phyloP scores from a whole-genome alignment of 1,284 basidiomycete species.

The Trichosporon sp. region DNA sequence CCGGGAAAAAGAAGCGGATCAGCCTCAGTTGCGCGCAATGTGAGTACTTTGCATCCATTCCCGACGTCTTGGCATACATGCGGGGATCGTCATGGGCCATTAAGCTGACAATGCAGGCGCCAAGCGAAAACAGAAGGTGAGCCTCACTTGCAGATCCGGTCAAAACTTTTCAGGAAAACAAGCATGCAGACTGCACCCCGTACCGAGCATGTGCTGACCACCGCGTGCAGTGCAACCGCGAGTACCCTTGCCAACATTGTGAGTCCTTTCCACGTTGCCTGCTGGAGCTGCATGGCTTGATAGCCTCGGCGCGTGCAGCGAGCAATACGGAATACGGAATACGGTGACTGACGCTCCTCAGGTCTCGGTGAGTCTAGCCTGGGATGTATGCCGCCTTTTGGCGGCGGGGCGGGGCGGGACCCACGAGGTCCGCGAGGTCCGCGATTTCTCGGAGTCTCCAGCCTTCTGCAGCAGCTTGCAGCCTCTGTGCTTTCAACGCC shows the following conservation, averaged over 20 bases:
- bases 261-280: conserved; percentile 11
- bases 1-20: conserved; percentile 46
- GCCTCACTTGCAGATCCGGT: not conserved
- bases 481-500: no score
- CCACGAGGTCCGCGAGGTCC: not conserved
- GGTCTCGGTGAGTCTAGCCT: conserved; percentile 11
- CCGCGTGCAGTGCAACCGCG: conserved; percentile 43
- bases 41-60: conserved; percentile 20
- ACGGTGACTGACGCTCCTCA: conserved; percentile 1
- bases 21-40: conserved; percentile 48
- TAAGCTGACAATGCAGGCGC: conserved; percentile 30
- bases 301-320: not conserved
- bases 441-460: no score
- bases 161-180: conserved; percentile 1
- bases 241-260: conserved; percentile 50
- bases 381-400: not conserved
- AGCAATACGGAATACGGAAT: not conserved
- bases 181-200: not conserved
- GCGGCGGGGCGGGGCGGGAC: not conserved
- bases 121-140: conserved; percentile 46
- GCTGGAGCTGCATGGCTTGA: not conserved
- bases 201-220: not conserved
- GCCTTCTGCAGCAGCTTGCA: no score
- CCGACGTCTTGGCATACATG: not conserved
- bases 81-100: not conserved